These are phyloP conservation scores for Dryas octopetala DNA, from an alignment of 306 rosid species.

Conservation along the genomic window DNA sequence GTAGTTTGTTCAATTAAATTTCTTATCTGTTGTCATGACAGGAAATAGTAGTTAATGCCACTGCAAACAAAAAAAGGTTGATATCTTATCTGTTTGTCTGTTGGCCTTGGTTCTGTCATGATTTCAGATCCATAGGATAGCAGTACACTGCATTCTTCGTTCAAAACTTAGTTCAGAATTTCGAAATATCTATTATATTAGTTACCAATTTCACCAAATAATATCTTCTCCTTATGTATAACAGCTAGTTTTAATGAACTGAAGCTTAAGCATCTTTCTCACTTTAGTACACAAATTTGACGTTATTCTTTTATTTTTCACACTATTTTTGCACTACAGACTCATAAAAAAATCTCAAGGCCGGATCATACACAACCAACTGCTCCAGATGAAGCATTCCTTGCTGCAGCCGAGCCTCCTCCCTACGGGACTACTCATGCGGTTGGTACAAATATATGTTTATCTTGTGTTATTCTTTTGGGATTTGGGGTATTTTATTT, in stretches of 20 bases:
- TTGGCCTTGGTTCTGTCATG: too few species aligned
- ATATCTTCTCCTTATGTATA: not conserved
- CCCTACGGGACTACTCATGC: slow-evolving; percentile 65
- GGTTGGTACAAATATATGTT: slow-evolving; percentile 45
- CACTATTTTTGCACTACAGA: slow-evolving; percentile 43
- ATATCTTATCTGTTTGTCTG: too few species aligned
- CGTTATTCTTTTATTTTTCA: not conserved
- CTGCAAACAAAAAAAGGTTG: too few species aligned
- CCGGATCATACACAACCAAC: slow-evolving; percentile 30
- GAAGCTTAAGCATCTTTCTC: not conserved
- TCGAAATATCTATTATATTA: not conserved
- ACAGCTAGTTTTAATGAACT: not conserved
- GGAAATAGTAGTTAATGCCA: too few species aligned
- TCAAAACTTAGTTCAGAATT: not conserved
- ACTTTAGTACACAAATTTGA: not conserved
- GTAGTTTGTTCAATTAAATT: too few species aligned
- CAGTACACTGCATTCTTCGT: not conserved
- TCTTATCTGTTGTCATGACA: too few species aligned
- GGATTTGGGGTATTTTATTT: not conserved
- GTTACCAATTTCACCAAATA: not conserved
- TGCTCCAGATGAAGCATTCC: slow-evolving; percentile 40
- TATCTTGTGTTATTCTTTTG: not conserved
- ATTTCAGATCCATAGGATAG: too few species aligned
- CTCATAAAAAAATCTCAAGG: slow-evolving; percentile 56
- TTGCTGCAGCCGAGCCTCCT: slow-evolving; percentile 59